These are phyloP conservation scores for Gillenia trifoliata DNA, from an alignment of 306 rosid species.

Conservation along the genomic window DNA sequence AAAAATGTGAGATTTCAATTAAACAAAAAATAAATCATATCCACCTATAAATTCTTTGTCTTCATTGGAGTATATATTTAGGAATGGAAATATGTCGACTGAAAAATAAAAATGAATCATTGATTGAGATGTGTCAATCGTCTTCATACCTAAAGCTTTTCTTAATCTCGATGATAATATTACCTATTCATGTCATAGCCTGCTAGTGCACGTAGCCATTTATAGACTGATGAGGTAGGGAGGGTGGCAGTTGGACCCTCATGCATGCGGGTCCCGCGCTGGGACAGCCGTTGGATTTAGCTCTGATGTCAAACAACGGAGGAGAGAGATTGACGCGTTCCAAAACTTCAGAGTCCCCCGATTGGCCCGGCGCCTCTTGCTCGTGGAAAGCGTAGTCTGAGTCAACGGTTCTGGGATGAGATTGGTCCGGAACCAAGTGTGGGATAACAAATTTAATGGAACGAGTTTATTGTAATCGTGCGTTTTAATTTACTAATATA, in stretches of 20 bases:
- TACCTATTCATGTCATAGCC: background rate
- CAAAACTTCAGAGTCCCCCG: conserved; percentile 14
- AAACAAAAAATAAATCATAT: too few species aligned
- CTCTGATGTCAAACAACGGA: background rate
- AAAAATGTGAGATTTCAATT: too few species aligned
- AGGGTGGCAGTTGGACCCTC: background rate
- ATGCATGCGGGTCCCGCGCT: background rate
- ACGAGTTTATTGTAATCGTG: background rate
- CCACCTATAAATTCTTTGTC: background rate
- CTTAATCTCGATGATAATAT: background rate
- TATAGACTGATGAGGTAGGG: background rate
- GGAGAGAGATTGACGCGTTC: conserved; percentile 44
- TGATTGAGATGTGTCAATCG: background rate
- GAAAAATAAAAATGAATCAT: background rate
- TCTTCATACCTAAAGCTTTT: background rate
- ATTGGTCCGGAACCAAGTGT: background rate
- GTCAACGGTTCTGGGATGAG: conserved; percentile 33
- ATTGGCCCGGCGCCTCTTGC: conserved; percentile 41
- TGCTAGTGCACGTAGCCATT: background rate
- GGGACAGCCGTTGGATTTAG: conserved; percentile 5
- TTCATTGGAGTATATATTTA: background rate
- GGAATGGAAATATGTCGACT: background rate
- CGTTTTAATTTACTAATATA: too few species aligned
- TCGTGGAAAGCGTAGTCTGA: conserved; percentile 27
- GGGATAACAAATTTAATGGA: background rate